A percentile compares a stretch with the other conserved stretches of the same genome.
Evolutionary conservation across 192 early-diverging fungal genomes (phyloP).

Genomic region (Spizellomyces punctatus): DNA sequence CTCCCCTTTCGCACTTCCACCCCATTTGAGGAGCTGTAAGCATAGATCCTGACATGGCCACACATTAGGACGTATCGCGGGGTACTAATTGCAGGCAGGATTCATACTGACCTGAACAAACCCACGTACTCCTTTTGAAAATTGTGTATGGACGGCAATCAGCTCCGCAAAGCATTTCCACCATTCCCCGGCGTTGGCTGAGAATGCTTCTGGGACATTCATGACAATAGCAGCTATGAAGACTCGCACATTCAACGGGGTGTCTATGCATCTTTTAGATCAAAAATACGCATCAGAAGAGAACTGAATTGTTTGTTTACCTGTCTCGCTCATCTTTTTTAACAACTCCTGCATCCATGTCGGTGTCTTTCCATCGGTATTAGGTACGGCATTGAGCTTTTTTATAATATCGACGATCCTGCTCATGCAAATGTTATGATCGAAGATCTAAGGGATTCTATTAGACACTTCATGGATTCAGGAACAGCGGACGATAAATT

Average conservation of each 20-base stretch:
- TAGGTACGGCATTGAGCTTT: constrained; percentile 40
- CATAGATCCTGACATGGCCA: constrained; percentile 58
- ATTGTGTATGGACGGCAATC: constrained; percentile 36
- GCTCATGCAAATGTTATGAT: constrained; percentile 68
- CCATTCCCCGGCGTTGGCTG: constrained; percentile 60
- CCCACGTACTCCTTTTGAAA: background rate
- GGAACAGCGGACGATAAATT: no score
- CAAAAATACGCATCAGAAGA: constrained; percentile 13
- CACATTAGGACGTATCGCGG: no score
- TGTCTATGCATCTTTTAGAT: constrained; percentile 51
- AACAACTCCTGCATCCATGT: constrained; percentile 66
- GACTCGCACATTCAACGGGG: constrained; percentile 58
- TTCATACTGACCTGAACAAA: background rate
- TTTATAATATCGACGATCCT: constrained; percentile 58
- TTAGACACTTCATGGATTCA: no score
- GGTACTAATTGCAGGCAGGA: no score
- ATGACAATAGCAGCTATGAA: constrained; percentile 69
- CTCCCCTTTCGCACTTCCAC: background rate
- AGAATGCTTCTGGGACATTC: constrained; percentile 66
- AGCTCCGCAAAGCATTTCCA: constrained; percentile 61
- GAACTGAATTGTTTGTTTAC: no score
- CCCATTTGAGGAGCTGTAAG: constrained; percentile 66
- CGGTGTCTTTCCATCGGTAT: constrained; percentile 40
- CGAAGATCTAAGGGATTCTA: constrained; percentile 28
- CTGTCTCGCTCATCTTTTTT: constrained; percentile 39